Evolutionary conservation across 352 stramenopile species (phyloP).

Genomic region (Vaucheria bursata): DNA sequence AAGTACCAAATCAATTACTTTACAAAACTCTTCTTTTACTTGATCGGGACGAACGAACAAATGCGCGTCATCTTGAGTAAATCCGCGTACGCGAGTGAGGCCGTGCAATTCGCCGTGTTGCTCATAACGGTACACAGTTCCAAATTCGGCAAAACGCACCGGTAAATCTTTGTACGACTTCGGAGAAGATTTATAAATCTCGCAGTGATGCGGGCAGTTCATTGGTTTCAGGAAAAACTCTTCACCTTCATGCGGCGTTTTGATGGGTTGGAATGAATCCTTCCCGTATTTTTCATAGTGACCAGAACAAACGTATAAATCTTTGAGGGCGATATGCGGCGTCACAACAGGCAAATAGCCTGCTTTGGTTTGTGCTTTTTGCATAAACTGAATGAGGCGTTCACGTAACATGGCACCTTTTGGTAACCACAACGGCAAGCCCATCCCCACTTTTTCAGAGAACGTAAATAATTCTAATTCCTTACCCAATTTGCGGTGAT

Average conservation of each 20-base stretch:
- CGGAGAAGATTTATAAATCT: constrained; percentile 88
- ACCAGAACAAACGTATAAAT: constrained; percentile 89
- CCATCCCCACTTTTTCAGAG: constrained; percentile 71
- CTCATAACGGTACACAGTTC: constrained; percentile 92
- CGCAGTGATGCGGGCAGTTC: constrained; percentile 95
- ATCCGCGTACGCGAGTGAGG: constrained; percentile 86
- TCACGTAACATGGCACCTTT: constrained; percentile 43
- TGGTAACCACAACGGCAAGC: constrained; percentile 48
- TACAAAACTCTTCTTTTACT: constrained; percentile 69
- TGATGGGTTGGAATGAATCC: constrained; percentile 95
- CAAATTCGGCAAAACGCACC: constrained; percentile 90
- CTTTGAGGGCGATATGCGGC: constrained; percentile 94
- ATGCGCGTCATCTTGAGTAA: constrained; percentile 94
- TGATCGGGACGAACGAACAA: constrained; percentile 93
- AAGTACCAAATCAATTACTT: constrained; percentile 72
- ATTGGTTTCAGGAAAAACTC: constrained; percentile 87
- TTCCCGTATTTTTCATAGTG: constrained; percentile 95
- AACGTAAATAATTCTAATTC: constrained; percentile 92
- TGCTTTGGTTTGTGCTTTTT: too few relatives aligned
- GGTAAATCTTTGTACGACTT: constrained; percentile 92
- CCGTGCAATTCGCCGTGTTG: constrained; percentile 83
- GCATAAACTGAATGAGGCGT: too few relatives aligned
- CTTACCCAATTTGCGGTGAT: constrained; percentile 84
- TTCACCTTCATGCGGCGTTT: constrained; percentile 87
- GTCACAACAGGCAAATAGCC: constrained; percentile 91